Conservation (phyloP, 805 yeast species). For the Brettanomyces sp. region DNA sequence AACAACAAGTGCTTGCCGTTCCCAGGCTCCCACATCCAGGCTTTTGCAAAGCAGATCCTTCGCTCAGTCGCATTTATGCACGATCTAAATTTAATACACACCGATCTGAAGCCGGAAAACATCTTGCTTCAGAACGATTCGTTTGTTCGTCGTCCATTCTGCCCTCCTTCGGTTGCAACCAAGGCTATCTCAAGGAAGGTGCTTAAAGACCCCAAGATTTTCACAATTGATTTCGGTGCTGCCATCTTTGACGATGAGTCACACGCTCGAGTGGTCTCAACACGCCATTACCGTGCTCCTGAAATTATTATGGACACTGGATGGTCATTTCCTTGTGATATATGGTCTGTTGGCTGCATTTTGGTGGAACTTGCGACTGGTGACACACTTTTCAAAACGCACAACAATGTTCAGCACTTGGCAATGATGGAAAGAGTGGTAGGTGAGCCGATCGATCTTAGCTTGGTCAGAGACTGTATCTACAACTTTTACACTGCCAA, state of each 20-base stretch:
- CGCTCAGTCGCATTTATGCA: slow-evolving; percentile 84
- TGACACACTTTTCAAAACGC: slow-evolving; percentile 89
- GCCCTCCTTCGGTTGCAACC: slow-evolving; percentile 14
- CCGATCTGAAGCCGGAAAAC: slow-evolving; percentile 96
- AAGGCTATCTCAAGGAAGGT: slow-evolving; percentile 28
- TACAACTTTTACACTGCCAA: slow-evolving; percentile 6
- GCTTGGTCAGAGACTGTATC: slow-evolving; percentile 25
- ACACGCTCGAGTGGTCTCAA: slow-evolving; percentile 85
- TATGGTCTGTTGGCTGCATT: slow-evolving; percentile 96
- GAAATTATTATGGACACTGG: slow-evolving; percentile 92
- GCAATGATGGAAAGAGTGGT: slow-evolving; percentile 87
- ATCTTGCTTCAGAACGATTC: slow-evolving; percentile 57
- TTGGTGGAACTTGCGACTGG: slow-evolving; percentile 88
- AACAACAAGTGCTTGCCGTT: slow-evolving; percentile 78
- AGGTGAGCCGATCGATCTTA: slow-evolving; percentile 39
- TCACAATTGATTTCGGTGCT: slow-evolving; percentile 93
- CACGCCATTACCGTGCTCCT: slow-evolving; percentile 95
- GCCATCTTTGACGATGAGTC: slow-evolving; percentile 92
- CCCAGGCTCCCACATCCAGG: slow-evolving; percentile 89
- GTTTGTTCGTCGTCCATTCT: slow-evolving; percentile 28
- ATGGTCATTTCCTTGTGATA: slow-evolving; percentile 94
- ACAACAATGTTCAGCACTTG: slow-evolving; percentile 87
- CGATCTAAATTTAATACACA: slow-evolving; percentile 83
- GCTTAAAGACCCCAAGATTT: slow-evolving; percentile 70
- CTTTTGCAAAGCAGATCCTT: slow-evolving; percentile 75